Evolutionary conservation across 495 filamentous ascomycete species (phyloP).

Genomic region (Pseudoneurospora amorphoporcata): DNA sequence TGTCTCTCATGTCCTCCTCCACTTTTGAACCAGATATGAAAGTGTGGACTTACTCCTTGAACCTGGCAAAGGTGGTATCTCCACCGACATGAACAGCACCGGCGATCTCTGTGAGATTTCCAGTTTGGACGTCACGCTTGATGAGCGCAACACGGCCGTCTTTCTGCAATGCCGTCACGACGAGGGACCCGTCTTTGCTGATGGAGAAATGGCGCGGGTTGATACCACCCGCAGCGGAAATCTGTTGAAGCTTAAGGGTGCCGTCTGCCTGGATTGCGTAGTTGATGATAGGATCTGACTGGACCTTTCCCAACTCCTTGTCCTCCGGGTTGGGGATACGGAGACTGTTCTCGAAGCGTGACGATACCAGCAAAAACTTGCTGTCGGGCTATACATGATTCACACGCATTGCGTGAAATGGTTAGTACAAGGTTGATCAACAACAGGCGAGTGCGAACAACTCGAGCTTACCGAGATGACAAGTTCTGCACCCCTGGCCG

Average conservation of each 20-base stretch:
- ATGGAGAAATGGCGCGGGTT: slow-evolving; percentile 57
- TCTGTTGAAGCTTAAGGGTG: slow-evolving; percentile 37
- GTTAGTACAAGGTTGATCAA: not conserved
- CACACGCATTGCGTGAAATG: not conserved
- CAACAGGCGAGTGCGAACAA: not conserved
- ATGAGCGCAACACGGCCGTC: slow-evolving; percentile 51
- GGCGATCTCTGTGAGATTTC: slow-evolving; percentile 42
- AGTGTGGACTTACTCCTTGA: slow-evolving; percentile 35
- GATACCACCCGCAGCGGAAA: slow-evolving; percentile 46
- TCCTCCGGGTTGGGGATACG: slow-evolving; percentile 33
- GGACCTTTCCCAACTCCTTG: slow-evolving; percentile 31
- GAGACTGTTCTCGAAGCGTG: slow-evolving; percentile 47
- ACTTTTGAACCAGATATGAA: not conserved
- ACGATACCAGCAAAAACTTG: slow-evolving; percentile 51
- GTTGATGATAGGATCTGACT: slow-evolving; percentile 36
- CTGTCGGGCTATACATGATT: slow-evolving; percentile 38
- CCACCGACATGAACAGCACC: slow-evolving; percentile 40
- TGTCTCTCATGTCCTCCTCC: not conserved
- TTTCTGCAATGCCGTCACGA: slow-evolving; percentile 53
- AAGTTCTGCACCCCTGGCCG: slow-evolving; percentile 48
- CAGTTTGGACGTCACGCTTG: slow-evolving; percentile 43
- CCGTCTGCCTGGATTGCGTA: slow-evolving; percentile 39
- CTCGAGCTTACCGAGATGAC: slow-evolving; percentile 41
- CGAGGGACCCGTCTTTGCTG: slow-evolving; percentile 48
- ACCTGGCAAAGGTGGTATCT: slow-evolving; percentile 49